Percentiles rank a stretch among this genome's conserved stretches.
These are phyloP conservation scores for Sphaerulina populicola DNA, from an alignment of 2,329 filamentous ascomycete species.

Conservation along the genomic window DNA sequence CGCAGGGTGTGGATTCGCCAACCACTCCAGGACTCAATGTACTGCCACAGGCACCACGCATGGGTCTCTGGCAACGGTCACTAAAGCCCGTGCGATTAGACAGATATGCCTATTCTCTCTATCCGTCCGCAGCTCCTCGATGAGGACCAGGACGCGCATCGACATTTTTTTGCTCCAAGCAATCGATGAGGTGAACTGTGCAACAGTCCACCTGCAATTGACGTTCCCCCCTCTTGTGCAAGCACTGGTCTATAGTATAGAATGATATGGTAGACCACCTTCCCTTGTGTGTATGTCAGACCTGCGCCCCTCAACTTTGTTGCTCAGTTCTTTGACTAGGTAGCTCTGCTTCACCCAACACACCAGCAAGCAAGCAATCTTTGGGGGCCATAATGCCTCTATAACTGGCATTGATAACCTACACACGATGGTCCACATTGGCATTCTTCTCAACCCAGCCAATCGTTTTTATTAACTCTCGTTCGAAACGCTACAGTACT, in stretches of 20 bases:
- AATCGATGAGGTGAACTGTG: not conserved
- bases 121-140: not conserved
- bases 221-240: not conserved
- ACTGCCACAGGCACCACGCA: not conserved
- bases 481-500: too few species aligned
- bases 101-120: not conserved
- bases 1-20: not conserved
- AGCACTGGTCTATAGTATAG: not conserved
- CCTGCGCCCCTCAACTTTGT: not conserved
- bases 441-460: too few species aligned
- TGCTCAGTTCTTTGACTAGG: not conserved
- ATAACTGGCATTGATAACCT: too few species aligned
- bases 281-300: not conserved
- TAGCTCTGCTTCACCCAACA: too few species aligned
- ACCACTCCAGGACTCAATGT: not conserved
- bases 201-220: not conserved
- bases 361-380: too few species aligned
- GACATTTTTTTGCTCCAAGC: not conserved
- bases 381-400: too few species aligned
- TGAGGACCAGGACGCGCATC: not conserved
- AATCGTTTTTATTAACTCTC: too few species aligned
- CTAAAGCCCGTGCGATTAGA: not conserved
- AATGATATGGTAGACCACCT: not conserved
- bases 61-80: not conserved
- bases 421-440: too few species aligned